A percentile compares a stretch with the other conserved stretches of the same genome.
These are phyloP conservation scores for Dictyostelium intermedium DNA, from an alignment of 78 protist genomes.

Conservation along the genomic window DNA sequence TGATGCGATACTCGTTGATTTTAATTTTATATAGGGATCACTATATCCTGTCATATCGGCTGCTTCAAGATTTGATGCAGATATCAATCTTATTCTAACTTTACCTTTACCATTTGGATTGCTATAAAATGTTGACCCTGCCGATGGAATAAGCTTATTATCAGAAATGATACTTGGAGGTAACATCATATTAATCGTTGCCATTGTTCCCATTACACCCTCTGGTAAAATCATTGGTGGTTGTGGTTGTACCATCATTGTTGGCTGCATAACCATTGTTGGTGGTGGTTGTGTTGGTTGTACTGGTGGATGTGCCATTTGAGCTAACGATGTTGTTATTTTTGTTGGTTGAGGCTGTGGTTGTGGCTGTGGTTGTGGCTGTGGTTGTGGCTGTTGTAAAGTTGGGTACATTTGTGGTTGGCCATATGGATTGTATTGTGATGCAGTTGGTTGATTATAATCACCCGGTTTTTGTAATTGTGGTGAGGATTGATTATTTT, in stretches of 20 bases:
- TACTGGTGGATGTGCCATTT: neutral
- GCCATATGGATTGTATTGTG: neutral
- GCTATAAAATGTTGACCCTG: neutral
- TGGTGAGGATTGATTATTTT: neutral
- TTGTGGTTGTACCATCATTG: neutral
- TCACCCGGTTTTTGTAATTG: neutral
- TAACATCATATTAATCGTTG: neutral
- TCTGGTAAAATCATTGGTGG: neutral
- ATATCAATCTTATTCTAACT: neutral
- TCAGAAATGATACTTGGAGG: neutral
- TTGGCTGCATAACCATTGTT: too few species aligned
- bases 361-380: neutral
- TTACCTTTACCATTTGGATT: neutral
- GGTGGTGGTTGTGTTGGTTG: neutral
- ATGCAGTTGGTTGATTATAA: neutral
- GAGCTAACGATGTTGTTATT: neutral
- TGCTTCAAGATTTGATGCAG: neutral
- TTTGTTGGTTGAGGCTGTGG: neutral
- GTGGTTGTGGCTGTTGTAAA: neutral
- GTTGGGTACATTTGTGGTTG: neutral
- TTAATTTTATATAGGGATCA: conserved; percentile 8
- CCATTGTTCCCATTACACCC: neutral
- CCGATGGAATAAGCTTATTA: neutral
- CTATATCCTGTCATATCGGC: neutral
- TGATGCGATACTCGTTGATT: neutral